Base-by-base conservation (phyloP, 2,329 filamentous ascomycete genomes). In the Penicillium verrucosum region DNA sequence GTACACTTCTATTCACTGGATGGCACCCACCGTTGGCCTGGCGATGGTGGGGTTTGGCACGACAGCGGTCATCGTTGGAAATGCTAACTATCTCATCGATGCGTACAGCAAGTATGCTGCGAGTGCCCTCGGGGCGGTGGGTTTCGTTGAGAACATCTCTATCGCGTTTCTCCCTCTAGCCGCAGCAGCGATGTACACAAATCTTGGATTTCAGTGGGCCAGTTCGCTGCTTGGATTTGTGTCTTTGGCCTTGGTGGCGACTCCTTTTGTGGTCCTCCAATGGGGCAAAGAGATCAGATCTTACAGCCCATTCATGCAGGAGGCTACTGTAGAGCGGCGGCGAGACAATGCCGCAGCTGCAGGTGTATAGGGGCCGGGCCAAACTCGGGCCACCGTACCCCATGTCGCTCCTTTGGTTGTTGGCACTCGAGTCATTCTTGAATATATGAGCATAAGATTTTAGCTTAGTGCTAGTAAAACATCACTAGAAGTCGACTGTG, bases 51-150 rank as follows among this genome's bases (percentile, higher is more conserved):
- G 77, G 0, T 58, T 77, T n/a, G 75, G 69, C 10, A 77, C 78
- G 1, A 73, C 73, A 12, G 68, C 69, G 6, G 79, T 78, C 21
- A 74, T 76, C 56, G 72, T 81, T 58, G 77, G 77, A 16, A 78
- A 77, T 3, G 72, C 79, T 2, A 81, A 81, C 67, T 80, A 79
- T 44, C 67, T 78, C 21, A 75, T 73, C 2, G 78, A 81, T 58
- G 74, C 78, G 0, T 81, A 81, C 51, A 75, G 77, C 27, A 70
- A 75, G 32, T 79, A 78, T 52, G 78, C 79, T 3, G 78, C 77
- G 0, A 78, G 74, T 3, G 76, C 78, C 0, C 65, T 79, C 0
- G 74, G 75, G 0, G 78, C 77, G 0, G 78, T 77, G 3, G 76
- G 75, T 0, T 68, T 81, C 2, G 69, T 77, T 1, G 66, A 78